Percentiles rank a stretch among this genome's conserved stretches.
phyloP scores from a whole-genome alignment of 352 stramenopile genomes.

The Phytopythium aichiense region DNA sequence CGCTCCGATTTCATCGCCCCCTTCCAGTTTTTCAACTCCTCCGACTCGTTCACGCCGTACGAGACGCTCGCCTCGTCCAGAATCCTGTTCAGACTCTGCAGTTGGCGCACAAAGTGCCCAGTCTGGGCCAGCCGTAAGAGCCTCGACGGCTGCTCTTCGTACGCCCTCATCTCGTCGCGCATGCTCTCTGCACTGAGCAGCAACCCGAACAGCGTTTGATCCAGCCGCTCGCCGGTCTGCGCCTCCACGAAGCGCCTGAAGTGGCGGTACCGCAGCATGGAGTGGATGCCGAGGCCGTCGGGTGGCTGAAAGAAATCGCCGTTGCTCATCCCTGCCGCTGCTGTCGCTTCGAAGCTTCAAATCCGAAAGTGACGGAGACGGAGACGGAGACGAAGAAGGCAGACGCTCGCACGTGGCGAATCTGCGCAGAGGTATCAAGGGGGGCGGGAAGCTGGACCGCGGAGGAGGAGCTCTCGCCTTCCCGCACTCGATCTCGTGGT shows the following conservation, averaged over 20 bases:
- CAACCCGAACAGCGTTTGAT: slow-evolving; percentile 1
- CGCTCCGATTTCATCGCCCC: neutral
- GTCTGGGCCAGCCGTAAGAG: slow-evolving; percentile 2
- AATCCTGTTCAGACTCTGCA: neutral
- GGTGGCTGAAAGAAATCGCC: neutral
- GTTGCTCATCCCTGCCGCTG: neutral
- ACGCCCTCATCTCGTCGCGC: slow-evolving; percentile 2
- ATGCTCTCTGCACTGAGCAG: neutral
- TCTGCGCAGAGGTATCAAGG: too few species aligned
- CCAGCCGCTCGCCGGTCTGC: neutral
- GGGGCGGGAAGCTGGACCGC: neutral
- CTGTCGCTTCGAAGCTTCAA: neutral
- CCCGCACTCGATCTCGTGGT: neutral
- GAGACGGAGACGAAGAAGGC: neutral
- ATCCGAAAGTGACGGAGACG: neutral
- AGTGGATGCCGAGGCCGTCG: neutral
- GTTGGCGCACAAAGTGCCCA: slow-evolving; percentile 1
- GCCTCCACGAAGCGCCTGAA: slow-evolving; percentile 1
- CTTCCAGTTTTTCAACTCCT: neutral
- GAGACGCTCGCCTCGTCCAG: neutral
- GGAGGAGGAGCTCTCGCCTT: neutral
- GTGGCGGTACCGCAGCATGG: neutral
- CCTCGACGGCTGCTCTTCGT: neutral
- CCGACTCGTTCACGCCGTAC: neutral
- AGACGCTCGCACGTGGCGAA: neutral